Evolutionary conservation across 192 early-diverging fungal species (phyloP), one percentile per base, ranked within the genome.

Genomic region (Oehlia diaphana): DNA sequence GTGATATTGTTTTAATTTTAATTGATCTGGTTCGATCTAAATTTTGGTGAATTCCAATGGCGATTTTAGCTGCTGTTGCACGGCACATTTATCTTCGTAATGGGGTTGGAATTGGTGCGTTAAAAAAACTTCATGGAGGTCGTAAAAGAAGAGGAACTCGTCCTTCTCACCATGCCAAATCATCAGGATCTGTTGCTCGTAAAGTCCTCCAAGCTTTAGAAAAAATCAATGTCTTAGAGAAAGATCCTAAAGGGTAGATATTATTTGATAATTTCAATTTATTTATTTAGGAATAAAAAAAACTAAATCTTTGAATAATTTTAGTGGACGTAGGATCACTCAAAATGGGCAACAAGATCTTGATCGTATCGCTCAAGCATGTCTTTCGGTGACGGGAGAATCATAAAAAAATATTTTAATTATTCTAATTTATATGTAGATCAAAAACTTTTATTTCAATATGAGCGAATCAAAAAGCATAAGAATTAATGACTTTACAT

Each of bases 71-170:
- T 65, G 91, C 95, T 71, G 89, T 96, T 83, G 98, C 98, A 83
- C 96, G 98, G 80, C 96, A 98, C 90, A 93, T 99, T 89, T 99
- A 99, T 94, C 91, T 99, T 84, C 92, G 95, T 84, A 91, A 90
- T 85, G 90, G 92, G 81, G 94, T 97, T 82, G 98, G 98, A 85
- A 91, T 98, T 77, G 98, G 97, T 86, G 96, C 92, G 47, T 89
- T 98, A 77, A 92, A 92, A 86, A 98, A 97, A 92, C 90, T 94
- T 79, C 94, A 96, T 88, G 96, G 97, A 88, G 95, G 96, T 82
- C 83, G 90, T 81, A 90, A 92, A 83, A 96, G 96, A 92, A 94
- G 96, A 81, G 98, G 98, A 72, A 88, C 87, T 83, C 93, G 96
- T 80, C 98, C 98, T 80, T 95, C 95, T 89, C 94, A 97, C 91